phyloP scores from a whole-genome alignment of 306 rosid genomes.

The Prinsepia uniflora region DNA sequence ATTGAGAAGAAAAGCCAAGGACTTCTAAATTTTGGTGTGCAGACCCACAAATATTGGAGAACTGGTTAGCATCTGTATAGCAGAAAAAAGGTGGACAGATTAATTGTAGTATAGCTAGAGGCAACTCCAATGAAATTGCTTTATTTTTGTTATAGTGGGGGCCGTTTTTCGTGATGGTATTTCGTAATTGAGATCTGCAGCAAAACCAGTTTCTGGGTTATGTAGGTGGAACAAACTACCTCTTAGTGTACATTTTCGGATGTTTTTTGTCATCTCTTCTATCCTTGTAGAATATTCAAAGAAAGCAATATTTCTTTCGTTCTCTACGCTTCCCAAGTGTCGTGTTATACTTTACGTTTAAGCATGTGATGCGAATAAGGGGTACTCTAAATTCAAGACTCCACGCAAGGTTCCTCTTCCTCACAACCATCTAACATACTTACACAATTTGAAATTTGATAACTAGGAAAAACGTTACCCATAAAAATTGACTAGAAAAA shows the following conservation, averaged over 20 bases:
- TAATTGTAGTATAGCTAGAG: constrained; percentile 38
- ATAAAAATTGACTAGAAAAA: too few species aligned
- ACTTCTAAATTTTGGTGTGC: constrained; percentile 27
- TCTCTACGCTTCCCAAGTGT: too few species aligned
- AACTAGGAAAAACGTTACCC: too few species aligned
- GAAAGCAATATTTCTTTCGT: background rate
- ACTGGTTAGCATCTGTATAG: constrained; percentile 25
- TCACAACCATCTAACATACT: too few species aligned
- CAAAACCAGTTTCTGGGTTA: constrained; percentile 17
- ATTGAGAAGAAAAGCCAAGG: constrained; percentile 71
- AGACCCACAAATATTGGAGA: constrained; percentile 6
- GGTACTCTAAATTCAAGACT: too few species aligned
- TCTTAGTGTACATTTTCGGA: constrained; percentile 6
- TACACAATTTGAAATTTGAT: too few species aligned
- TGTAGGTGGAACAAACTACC: constrained; percentile 5
- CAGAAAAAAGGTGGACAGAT: constrained; percentile 25
- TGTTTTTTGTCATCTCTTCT: background rate
- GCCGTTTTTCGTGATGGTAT: background rate
- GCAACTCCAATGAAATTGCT: constrained; percentile 14
- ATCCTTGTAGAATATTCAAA: background rate
- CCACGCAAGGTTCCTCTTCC: too few species aligned
- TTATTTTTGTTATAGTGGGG: background rate
- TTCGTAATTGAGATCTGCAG: constrained; percentile 1
- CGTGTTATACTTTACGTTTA: background rate
- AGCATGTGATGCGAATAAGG: too few species aligned